Evolutionary conservation across 2,329 filamentous ascomycete genomes (phyloP).

Genomic region (Chalara sp.): DNA sequence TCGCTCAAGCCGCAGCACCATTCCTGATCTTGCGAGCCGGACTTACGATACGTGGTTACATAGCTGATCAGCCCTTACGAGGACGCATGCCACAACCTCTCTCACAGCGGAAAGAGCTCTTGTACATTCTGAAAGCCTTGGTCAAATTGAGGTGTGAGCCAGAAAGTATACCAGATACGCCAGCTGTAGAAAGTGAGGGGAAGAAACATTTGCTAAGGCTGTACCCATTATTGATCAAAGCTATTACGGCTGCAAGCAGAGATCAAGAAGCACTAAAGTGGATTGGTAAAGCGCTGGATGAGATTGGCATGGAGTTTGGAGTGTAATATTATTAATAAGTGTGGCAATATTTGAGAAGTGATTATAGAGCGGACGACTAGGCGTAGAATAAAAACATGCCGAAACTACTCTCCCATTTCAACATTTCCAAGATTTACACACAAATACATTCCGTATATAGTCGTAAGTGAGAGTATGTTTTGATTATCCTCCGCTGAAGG

Average conservation of each 20-base stretch:
- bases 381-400: not conserved
- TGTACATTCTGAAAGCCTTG: conserved; percentile 62
- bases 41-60: conserved; percentile 74
- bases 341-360: not conserved
- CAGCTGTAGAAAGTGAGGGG: conserved; percentile 45
- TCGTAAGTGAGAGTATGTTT: no score
- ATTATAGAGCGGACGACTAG: no score
- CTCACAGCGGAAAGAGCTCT: conserved; percentile 70
- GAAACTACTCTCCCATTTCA: not conserved
- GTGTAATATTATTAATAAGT: conserved; percentile 13
- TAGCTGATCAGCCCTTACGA: conserved; percentile 84
- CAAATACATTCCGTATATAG: no score
- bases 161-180: conserved; percentile 55
- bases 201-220: conserved; percentile 74
- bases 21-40: conserved; percentile 79
- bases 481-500: no score
- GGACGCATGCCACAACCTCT: conserved; percentile 85
- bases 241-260: conserved; percentile 51
- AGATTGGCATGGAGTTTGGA: conserved; percentile 50
- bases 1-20: conserved; percentile 71
- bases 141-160: conserved; percentile 63
- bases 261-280: conserved; percentile 54
- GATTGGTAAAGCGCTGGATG: conserved; percentile 53
- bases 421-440: not conserved
- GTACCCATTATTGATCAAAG: conserved; percentile 69